A percentile compares a stretch with the other conserved stretches of the same genome.
These are phyloP conservation scores for Botryobasidium botryosum DNA, from an alignment of 768 basidiomycete genomes.

Conservation along the genomic window DNA sequence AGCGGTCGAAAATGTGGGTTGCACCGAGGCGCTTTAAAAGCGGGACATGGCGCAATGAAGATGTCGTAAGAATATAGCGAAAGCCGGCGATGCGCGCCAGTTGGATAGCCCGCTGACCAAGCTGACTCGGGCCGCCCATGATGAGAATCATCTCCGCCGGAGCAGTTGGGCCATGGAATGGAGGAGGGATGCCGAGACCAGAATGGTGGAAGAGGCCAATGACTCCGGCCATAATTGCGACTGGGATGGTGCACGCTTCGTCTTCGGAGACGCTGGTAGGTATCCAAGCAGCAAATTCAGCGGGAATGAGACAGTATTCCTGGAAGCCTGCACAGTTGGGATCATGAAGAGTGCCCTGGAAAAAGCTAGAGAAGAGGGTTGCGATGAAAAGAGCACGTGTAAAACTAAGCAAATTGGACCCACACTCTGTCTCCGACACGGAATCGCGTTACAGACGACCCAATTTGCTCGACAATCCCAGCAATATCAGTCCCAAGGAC, in stretches of 20 bases:
- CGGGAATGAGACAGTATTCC: too few species aligned
- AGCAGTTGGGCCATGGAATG: not conserved
- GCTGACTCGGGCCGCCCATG: slow-evolving; percentile 3
- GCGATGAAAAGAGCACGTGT: too few species aligned
- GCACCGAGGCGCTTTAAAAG: slow-evolving; percentile 5
- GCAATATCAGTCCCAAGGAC: slow-evolving; percentile 2
- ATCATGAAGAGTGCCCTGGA: too few species aligned
- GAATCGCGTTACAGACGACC: not conserved
- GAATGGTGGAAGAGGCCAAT: slow-evolving; percentile 7
- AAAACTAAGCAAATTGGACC: too few species aligned
- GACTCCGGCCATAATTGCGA: not conserved
- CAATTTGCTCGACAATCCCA: not conserved
- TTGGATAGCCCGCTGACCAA: slow-evolving; percentile 7
- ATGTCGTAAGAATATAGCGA: slow-evolving; percentile 3
- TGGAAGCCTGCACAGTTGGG: too few species aligned
- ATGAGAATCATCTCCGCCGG: not conserved
- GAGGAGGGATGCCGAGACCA: not conserved
- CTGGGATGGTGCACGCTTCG: not conserved
- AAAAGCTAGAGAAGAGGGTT: too few species aligned
- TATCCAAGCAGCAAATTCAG: too few species aligned
- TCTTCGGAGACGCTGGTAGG: too few species aligned
- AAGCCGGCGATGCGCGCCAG: slow-evolving; percentile 8
- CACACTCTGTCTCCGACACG: slow-evolving; percentile 6
- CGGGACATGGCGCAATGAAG: not conserved
- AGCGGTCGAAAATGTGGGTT: slow-evolving; percentile 3